Evolutionary conservation across 805 yeast genomes (phyloP).

Genomic region (Millerozyma miso): DNA sequence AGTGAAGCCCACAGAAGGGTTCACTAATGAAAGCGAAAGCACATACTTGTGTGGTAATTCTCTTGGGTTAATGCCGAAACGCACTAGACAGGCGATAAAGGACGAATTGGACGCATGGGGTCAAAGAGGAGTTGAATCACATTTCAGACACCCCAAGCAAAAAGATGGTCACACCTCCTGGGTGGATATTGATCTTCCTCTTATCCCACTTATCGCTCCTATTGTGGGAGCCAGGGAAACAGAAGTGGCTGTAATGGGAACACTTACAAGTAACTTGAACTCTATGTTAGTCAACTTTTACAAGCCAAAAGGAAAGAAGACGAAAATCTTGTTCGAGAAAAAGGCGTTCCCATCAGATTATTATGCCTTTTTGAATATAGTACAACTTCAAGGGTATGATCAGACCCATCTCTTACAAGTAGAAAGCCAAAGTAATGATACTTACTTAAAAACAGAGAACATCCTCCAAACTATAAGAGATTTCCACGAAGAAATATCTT

Average conservation of each 20-base stretch:
- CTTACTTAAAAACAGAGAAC: slow-evolving; percentile 56
- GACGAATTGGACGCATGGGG: slow-evolving; percentile 83
- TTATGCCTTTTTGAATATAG: slow-evolving; percentile 78
- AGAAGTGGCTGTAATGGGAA: slow-evolving; percentile 90
- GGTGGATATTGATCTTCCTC: slow-evolving; percentile 82
- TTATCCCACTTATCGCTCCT: slow-evolving; percentile 62
- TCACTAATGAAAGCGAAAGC: slow-evolving; percentile 18
- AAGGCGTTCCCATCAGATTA: slow-evolving; percentile 91
- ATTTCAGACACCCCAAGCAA: slow-evolving; percentile 62
- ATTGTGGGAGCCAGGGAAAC: slow-evolving; percentile 68
- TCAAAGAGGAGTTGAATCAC: slow-evolving; percentile 76
- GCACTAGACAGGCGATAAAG: slow-evolving; percentile 51
- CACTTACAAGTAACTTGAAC: slow-evolving; percentile 79
- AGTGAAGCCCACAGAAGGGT: slow-evolving; percentile 18
- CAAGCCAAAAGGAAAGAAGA: slow-evolving; percentile 53
- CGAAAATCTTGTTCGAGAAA: slow-evolving; percentile 77
- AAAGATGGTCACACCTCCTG: slow-evolving; percentile 54
- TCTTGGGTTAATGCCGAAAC: slow-evolving; percentile 82
- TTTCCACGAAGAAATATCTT: slow-evolving; percentile 58
- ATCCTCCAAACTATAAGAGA: slow-evolving; percentile 54
- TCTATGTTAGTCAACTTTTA: slow-evolving; percentile 71
- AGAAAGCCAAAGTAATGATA: slow-evolving; percentile 55
- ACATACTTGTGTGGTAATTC: slow-evolving; percentile 88
- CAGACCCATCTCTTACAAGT: slow-evolving; percentile 60
- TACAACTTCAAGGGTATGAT: slow-evolving; percentile 51